Evolutionary conservation across 2,329 filamentous ascomycete genomes (phyloP).

Genomic region (Trichoderma sp.): DNA sequence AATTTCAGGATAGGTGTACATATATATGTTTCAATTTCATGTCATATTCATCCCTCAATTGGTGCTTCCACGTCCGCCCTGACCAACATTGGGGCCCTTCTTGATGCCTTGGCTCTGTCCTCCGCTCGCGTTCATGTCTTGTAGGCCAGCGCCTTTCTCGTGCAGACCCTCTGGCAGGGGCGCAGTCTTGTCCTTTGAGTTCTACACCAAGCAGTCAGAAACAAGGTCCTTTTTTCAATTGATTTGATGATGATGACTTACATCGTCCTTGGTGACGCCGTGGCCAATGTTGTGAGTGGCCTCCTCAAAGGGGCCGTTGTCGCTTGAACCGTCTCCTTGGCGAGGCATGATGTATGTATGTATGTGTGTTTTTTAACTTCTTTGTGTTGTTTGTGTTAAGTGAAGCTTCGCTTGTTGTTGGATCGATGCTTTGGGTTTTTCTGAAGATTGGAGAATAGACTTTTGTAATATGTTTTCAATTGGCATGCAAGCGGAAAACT

Average conservation of each 20-base stretch:
- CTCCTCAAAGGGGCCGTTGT: constrained; percentile 44
- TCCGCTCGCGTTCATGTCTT: constrained; percentile 42
- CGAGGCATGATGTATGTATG: constrained; percentile 44
- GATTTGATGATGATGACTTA: constrained; percentile 26
- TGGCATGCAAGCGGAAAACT: neutral
- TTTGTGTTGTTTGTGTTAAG: neutral
- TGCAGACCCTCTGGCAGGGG: constrained; percentile 42
- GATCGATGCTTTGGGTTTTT: neutral
- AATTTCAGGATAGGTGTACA: neutral
- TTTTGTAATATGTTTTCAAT: neutral
- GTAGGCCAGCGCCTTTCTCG: constrained; percentile 43
- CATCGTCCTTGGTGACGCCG: constrained; percentile 40
- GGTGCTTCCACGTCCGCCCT: constrained; percentile 33
- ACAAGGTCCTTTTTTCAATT: neutral
- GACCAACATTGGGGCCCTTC: constrained; percentile 40
- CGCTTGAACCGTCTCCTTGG: constrained; percentile 46
- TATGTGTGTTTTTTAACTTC: neutral
- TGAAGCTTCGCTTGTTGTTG: neutral
- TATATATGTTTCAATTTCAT: neutral
- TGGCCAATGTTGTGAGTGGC: constrained; percentile 43
- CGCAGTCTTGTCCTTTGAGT: constrained; percentile 47
- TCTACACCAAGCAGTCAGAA: neutral
- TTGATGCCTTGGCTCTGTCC: constrained; percentile 43
- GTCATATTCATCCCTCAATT: constrained; percentile 17
- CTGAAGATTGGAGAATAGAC: neutral